Evolutionary conservation across 108 stramenopile genomes (phyloP).

Genomic region (Cyclotella sp.): DNA sequence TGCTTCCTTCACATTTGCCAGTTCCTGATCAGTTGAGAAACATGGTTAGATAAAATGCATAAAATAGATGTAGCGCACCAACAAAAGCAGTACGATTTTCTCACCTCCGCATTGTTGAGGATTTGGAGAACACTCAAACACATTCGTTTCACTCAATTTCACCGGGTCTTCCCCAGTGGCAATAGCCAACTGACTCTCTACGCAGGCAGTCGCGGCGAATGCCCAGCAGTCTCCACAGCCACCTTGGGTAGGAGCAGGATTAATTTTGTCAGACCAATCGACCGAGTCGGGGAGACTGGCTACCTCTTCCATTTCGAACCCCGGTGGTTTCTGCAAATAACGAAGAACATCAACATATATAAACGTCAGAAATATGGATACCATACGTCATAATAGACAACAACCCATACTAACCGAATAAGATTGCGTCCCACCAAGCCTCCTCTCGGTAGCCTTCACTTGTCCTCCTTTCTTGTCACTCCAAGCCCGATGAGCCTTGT

Average conservation of each 20-base stretch:
- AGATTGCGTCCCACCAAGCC: constrained; percentile 15
- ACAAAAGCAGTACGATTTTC: neutral
- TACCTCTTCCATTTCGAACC: constrained; percentile 56
- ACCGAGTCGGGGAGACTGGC: constrained; percentile 63
- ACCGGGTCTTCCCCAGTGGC: constrained; percentile 63
- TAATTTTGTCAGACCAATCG: constrained; percentile 82
- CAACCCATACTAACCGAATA: constrained; percentile 30
- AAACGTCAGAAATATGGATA: neutral
- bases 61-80: too few species aligned
- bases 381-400: neutral
- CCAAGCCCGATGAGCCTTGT: constrained; percentile 44
- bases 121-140: constrained; percentile 85
- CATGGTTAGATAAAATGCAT: neutral
- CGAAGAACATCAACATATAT: neutral
- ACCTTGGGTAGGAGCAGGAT: constrained; percentile 85
- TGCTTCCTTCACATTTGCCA: constrained; percentile 19
- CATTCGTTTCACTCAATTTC: constrained; percentile 69
- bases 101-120: constrained; percentile 85
- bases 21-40: neutral
- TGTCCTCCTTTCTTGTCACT: constrained; percentile 9
- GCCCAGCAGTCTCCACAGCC: constrained; percentile 91
- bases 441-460: constrained; percentile 29
- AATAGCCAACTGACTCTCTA: constrained; percentile 84
- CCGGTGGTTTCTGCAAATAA: constrained; percentile 32
- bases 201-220: constrained; percentile 71